Evolutionary conservation across 2,329 filamentous ascomycete genomes (phyloP), one percentile per base, ranked within the genome.

Genomic region (Calonectria pauciramosa): DNA sequence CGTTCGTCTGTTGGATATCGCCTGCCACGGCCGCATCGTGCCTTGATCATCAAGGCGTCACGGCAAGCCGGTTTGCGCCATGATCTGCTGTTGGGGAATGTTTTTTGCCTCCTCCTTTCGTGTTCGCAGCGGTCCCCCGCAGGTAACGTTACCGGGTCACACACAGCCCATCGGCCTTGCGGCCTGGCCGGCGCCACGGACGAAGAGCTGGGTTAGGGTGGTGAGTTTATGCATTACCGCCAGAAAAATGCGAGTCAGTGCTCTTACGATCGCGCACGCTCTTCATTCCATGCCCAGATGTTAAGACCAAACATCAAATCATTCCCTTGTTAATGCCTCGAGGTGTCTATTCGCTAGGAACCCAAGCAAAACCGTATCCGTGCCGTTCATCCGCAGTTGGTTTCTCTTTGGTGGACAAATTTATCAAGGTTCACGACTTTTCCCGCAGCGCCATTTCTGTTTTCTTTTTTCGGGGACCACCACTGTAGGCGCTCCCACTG

Each of bases 201-300:
- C 10, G 32, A 56, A 56, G 20, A n/a, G 52, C 30, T 34, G 52
- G 52, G 28, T 30, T 56, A 26, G 56, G 30, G 36, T 26, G 44
- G 44, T 47, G 44, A 47, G 44, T n/a, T n/a, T 47, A 11, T 60
- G 56, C 56, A 63, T 38, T 23, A 34, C 54, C 30, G 54, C 44
- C 11, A n/a, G 32, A 36, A 36, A n/a, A 63, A 63, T 63, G 56
- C 56, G 56, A 63, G 56, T 63, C 56, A 63, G 56, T 8, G 18
- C 56, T 28, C 36, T n/a, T 26, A 20, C 56, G 0, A 41, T 41
- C 34, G 16, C 23, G 14, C 23, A 63, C 56, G 13, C 36, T 18
- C 56, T 38, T 18, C 56, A 63, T 63, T 41, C 56, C 34, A 28
- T 63, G 56, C 34, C 34, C 56, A 38, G 14, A 41, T 56, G 38